Evolutionary conservation across 1,284 basidiomycete species (phyloP), one percentile per base, ranked within the genome.

Genomic region (Testicularia cyperi): DNA sequence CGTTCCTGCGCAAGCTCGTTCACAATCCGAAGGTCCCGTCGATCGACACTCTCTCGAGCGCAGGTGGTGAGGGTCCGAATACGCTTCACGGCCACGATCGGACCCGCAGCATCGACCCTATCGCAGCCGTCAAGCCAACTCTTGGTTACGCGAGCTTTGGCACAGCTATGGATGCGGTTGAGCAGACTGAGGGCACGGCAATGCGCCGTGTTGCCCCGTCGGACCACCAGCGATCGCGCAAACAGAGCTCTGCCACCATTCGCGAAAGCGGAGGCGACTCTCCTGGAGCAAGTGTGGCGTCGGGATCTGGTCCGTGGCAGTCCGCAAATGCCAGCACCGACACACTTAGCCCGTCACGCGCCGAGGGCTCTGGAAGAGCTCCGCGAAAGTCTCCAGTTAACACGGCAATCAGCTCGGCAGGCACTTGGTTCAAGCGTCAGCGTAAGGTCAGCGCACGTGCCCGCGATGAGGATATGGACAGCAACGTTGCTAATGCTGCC

Each of bases 131-230:
- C 27, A 44, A 45, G n/a, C 27, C 48, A 15, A 41, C 39, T 7
- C 23, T 43, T 3, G 49, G 44, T 3, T 68, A 52, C 33, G 22
- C 56, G 15, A 68, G 65, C 38, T 60, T 68, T 15, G 46, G 37
- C 12, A 53, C 56, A 5, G 61, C 54, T 18, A 66, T 66, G 64
- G 58, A 35, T 29, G 55, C 47, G 14, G 52, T 57, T 27, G 44
- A 57, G 21, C 35, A 40, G 21, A 44, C 36, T 20, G 41, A 49
- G 16, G 18, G 25, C 18, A 21, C 33, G 14, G 38, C 22, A 4
- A 28, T 40, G 6, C 31, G 24, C 5, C 36, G 37, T 6, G 21
- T 20, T 29, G 32, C 27, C 2, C n/a, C n/a, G n/a, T n/a, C n/a
- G n/a, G 22, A 40, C 4, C 26, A 42, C n/a, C 32, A 39, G 3